Base-by-base conservation (phyloP, 2,329 filamentous ascomycete species). In the Colletotrichum karsti region DNA sequence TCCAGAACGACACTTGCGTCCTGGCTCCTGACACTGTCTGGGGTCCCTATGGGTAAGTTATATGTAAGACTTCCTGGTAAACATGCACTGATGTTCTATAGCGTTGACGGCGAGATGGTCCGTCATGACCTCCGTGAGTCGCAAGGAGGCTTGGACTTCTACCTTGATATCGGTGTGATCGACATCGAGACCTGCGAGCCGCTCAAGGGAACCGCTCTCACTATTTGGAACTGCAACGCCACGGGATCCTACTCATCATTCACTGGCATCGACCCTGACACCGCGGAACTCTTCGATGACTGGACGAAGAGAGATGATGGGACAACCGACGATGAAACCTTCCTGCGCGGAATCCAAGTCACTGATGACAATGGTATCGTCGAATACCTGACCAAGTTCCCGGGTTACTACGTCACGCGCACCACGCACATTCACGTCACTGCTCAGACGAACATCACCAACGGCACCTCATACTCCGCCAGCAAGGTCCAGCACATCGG, bases 361-460 rank as follows among this genome's bases (percentile, higher is more conserved):
- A 84, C 82, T 15, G 76, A 83, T 48, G 26, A 55, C 0, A 79
- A 84, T n/a, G 83, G 83, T 4, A 78, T 84, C 22, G 81, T 77
- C 1, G 75, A 81, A 61, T 83, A 84, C 65, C 75, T 78, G n/a
- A 80, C 80, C 20, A 73, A 82, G 69, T 82, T 83, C 69, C 82
- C 82, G 2, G 81, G 83, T 2, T 81, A 84, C 70, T 85, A 85
- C 71, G 73, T 74, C 12, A 76, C 78, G 4, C 81, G 85, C 2
- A 78, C 84, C 4, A 83, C 78, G 2, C 85, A 88, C 70, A 83
- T 85, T 13, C 85, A 87, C 68, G 61, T 80, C 44, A 77, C 77
- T 2, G 68, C 75, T 2, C 70, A 75, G 9, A 50, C 71, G 20
- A 80, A 81, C 69, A 74, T 81, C 3, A 56, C 50, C 51, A 68